Evolutionary conservation across 2,329 filamentous ascomycete species (phyloP).

Genomic region (Macrophomina phaseolina): DNA sequence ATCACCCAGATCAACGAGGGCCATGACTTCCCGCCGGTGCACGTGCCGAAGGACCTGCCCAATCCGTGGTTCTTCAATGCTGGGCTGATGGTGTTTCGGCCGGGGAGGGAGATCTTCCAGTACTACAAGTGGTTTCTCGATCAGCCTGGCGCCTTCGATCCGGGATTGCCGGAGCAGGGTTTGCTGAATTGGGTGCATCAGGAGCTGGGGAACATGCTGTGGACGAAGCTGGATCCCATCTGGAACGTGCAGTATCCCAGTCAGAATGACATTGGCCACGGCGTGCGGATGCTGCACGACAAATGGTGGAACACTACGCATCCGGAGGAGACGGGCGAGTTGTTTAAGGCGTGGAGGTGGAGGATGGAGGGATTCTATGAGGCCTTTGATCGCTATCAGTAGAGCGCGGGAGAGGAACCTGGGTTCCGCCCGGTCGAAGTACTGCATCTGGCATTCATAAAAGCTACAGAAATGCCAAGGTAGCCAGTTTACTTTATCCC

Average conservation of each 20-base stretch:
- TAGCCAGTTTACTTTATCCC: too few species aligned
- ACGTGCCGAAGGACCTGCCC: constrained; percentile 32
- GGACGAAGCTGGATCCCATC: constrained; percentile 42
- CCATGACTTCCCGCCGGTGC: constrained; percentile 44
- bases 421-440: too few species aligned
- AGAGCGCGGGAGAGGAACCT: not conserved
- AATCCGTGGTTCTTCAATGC: constrained; percentile 35
- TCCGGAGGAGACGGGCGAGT: constrained; percentile 39
- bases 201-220: constrained; percentile 47
- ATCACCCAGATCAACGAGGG: constrained; percentile 25
- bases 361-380: constrained; percentile 46
- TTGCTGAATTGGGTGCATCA: constrained; percentile 46
- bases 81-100: constrained; percentile 46
- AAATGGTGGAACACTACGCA: constrained; percentile 46
- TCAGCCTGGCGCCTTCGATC: constrained; percentile 40
- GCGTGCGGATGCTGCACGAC: constrained; percentile 45
- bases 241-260: constrained; percentile 48
- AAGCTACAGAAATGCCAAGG: too few species aligned
- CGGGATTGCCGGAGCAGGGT: constrained; percentile 44
- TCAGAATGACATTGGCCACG: constrained; percentile 43
- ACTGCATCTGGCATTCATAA: too few species aligned
- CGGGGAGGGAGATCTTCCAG: constrained; percentile 37
- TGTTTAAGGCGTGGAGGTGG: constrained; percentile 42
- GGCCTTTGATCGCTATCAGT: constrained; percentile 34
- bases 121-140: constrained; percentile 41